Evolutionary conservation across 176 grass and related monocot species (phyloP), one percentile per base, ranked within the genome.

Genomic region (Aegilops longissima): DNA sequence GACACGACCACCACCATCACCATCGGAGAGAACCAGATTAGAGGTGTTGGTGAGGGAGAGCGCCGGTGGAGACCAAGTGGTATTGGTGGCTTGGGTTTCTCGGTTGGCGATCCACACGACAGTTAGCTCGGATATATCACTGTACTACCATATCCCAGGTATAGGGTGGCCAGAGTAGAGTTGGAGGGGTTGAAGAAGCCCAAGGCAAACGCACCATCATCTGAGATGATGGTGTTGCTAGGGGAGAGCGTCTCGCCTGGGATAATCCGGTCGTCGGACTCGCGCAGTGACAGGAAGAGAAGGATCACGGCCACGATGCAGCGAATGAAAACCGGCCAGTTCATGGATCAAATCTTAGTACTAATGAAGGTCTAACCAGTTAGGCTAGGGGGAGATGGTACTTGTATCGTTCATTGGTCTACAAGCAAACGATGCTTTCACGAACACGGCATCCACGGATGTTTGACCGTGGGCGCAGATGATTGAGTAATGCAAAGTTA

Each of bases 231-330:
- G 21, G 39, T 24, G 11, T 12, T 2, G 20, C 83, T 61, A 1
- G 63, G 72, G 27, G 72, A 84, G 10, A 84, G 83, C 25, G 23
- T 4, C 72, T 77, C 24, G 39, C 73, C 73, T 18, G n/a, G 29
- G 73, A 49, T 4, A 17, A 85, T 29, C 11, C 73, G 44, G 42
- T 77, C 42, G 2, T 85, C 61, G 21, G 73, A 29, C 0, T 21
- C 20, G 11, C 83, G 3, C 73, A 20, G 4, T 9, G 73, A 42
- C 73, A 64, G 11, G 24, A 51, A 12, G 20, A 76, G 0, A 23
- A 68, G 3, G 17, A 70, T 38, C 7, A 68, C 8, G 21, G 36
- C 9, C 8, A 16, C 3, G 0, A 4, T 24, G 17, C 4, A 70
- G 58, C 20, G 18, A 1, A 25, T 10, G 42, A 44, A 3, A 68